Evolutionary conservation across 2,329 filamentous ascomycete species (phyloP), one percentile per base, ranked within the genome.

Genomic region (Malbranchea zuffiana): DNA sequence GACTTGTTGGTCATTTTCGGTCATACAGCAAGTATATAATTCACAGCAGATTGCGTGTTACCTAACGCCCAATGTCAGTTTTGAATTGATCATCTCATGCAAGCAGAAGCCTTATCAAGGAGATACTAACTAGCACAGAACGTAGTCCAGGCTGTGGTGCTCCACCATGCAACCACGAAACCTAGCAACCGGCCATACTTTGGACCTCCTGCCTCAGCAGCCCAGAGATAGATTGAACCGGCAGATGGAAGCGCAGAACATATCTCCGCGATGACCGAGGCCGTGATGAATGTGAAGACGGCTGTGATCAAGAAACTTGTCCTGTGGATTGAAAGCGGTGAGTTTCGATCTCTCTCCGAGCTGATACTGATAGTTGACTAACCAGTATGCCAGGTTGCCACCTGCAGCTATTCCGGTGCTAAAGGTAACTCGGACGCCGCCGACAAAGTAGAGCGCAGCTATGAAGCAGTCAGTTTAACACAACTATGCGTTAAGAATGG

Each of bases 131-230:
- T 71, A 2, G 68, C 68, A 49, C 67, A 71, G 39, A 71, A 71
- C 0, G 68, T 75, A 2, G 72, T 76, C 72, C 72, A 76, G 1
- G 73, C 72, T 0, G 72, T 75, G 0, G 71, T 74, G 47, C 68
- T 72, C 72, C 72, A 76, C 72, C 72, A 76, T 0, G 72, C 72
- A n/a, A 75, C 72, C n/a, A 74, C 55, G 50, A 74, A 75, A 12
- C 72, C 72, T 37, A 75, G 63, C 0, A 75, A 56, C 18, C 72
- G 55, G n/a, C 72, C 71, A 44, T 61, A 75, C 15, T 61, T 61
- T 17, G 65, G 68, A 4, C 72, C 72, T 28, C 71, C 72, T 12
- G 71, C 61, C 45, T 75, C 72, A 26, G 72, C 72, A n/a, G 72
- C 72, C 72, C 72, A 75, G 12, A 75, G 62, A 43, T 75, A 75